phyloP scores from a whole-genome alignment of 2,329 filamentous ascomycete genomes.

The Cladosporium halotolerans region DNA sequence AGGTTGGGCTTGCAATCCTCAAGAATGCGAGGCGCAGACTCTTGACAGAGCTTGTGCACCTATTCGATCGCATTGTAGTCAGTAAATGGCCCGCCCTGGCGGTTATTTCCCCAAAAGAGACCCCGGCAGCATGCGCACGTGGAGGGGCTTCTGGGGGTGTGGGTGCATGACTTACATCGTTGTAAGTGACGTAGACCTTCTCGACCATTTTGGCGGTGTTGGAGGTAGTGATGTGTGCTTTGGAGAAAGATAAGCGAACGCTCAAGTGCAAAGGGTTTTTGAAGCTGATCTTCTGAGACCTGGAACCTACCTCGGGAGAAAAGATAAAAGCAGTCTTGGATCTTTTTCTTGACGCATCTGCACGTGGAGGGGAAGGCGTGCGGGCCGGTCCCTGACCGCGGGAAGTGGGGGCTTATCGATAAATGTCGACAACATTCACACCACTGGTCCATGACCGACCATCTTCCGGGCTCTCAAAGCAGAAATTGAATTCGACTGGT shows the following conservation, averaged over 20 bases:
- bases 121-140: background rate
- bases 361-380: no score
- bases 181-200: constrained; percentile 87
- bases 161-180: constrained; percentile 58
- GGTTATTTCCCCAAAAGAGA: background rate
- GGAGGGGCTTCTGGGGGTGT: background rate
- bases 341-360: no score
- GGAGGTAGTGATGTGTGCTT: background rate
- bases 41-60: constrained; percentile 97
- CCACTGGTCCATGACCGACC: no score
- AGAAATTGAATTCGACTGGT: no score
- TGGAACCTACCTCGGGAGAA: background rate
- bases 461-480: no score
- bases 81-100: background rate
- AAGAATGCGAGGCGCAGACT: constrained; percentile 74
- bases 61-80: constrained; percentile 34
- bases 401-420: no score
- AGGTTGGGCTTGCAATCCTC: constrained; percentile 84
- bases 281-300: no score
- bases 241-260: background rate
- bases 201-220: constrained; percentile 45
- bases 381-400: no score
- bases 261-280: no score
- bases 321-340: background rate
- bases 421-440: no score